Conservation (phyloP, 768 basidiomycete species). For the Agrocybe praecox region DNA sequence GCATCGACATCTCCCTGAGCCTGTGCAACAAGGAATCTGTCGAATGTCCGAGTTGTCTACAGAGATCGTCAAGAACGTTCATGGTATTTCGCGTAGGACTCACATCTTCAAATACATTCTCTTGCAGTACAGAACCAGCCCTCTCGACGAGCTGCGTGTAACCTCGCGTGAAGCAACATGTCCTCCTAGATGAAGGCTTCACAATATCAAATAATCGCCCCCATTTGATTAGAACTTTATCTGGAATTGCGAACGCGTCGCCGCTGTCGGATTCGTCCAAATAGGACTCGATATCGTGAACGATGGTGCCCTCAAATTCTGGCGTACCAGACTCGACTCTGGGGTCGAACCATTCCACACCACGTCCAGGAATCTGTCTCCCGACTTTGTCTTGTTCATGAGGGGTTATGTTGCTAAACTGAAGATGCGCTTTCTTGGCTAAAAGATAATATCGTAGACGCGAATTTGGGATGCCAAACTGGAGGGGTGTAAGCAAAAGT, state of each 20-base stretch:
- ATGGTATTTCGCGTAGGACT: conserved; percentile 9
- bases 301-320: background rate
- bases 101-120: conserved; percentile 68
- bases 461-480: conserved; percentile 83
- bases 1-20: conserved; percentile 40
- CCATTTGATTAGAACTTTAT: conserved; percentile 72
- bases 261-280: conserved; percentile 35
- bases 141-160: conserved; percentile 80
- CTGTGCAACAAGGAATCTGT: conserved; percentile 53
- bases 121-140: conserved; percentile 76
- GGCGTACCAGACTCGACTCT: conserved; percentile 19
- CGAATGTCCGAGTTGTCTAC: conserved; percentile 66
- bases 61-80: background rate
- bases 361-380: conserved; percentile 55
- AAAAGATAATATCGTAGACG: conserved; percentile 80
- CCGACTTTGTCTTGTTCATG: conserved; percentile 31
- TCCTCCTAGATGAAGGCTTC: conserved; percentile 56
- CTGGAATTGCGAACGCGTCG: conserved; percentile 46
- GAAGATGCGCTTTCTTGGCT: conserved; percentile 51
- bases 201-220: conserved; percentile 83
- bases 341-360: conserved; percentile 41
- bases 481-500: conserved; percentile 72
- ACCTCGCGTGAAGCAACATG: conserved; percentile 86
- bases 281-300: conserved; percentile 37
- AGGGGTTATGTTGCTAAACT: conserved; percentile 31